Evolutionary conservation across 805 yeast genomes (phyloP), one percentile per base, ranked within the genome.

Genomic region (Saccharomyces paradoxus): DNA sequence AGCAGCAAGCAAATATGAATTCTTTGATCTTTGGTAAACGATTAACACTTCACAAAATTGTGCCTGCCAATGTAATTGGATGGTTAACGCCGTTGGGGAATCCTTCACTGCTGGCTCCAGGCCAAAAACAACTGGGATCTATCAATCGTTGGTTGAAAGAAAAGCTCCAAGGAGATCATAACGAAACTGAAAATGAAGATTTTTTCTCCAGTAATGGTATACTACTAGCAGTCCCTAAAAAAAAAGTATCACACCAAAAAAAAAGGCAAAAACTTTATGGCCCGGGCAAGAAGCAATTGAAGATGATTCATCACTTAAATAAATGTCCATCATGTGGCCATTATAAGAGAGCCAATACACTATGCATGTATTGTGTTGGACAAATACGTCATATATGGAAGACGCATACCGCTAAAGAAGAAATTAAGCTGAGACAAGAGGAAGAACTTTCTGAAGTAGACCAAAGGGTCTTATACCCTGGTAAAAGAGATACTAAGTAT

Each of bases 311-410:
- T 54, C 85, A 88, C 67, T 75, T 94, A 64, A 89, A 86, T 58
- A 81, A 96, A 69, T 92, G 99, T 69, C 97, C 98, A 2, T 86
- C 96, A 0, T 92, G 99, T 74, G 99, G 99, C 48, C 86, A 87
- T 58, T 86, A 82, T 63, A 94, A 92, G 73, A 80, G 97, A 66
- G 83, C 94, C 1, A 96, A 94, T 71, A 83, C 90, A 55, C 77
- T 92, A 63, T 92, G 99, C 73, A 89, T 89, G 95, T 81, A 87
- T 65, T 92, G 99, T 74, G 91, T 89, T 55, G 81, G 79, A 31
- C 90, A 90, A 67, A 86, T 94, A 65, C 84, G 82, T 68, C 75
- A 79, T 55, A 76, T 86, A 48, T 89, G 96, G 88, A 85, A 81
- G 61, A 67, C 63, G 29, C 69, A 64, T 55, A 64, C 67, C 14